Evolutionary conservation across 2,329 filamentous ascomycete species (phyloP).

Genomic region (Curvularia eragrostidis): DNA sequence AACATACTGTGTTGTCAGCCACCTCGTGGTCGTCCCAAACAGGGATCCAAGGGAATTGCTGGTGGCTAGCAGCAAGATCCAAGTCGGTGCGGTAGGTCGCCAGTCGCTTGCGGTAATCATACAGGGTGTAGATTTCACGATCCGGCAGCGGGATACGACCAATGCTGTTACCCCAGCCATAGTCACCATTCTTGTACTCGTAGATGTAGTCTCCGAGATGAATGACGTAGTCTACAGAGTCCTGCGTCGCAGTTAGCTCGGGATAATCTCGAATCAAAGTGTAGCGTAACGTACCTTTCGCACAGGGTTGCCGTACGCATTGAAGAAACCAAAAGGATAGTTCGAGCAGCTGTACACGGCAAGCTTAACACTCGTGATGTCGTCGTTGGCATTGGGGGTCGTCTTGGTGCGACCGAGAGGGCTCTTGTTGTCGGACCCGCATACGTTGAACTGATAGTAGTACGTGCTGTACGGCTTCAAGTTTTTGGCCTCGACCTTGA

Average conservation of each 20-base stretch:
- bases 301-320: slow-evolving; percentile 54
- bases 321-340: slow-evolving; percentile 57
- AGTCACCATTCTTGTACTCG: slow-evolving; percentile 49
- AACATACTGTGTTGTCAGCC: slow-evolving; percentile 45
- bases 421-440: slow-evolving; percentile 66
- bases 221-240: slow-evolving; percentile 52
- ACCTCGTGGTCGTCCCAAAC: slow-evolving; percentile 57
- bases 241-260: slow-evolving; percentile 29
- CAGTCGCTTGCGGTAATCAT: slow-evolving; percentile 54
- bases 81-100: slow-evolving; percentile 52
- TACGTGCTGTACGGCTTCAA: slow-evolving; percentile 70
- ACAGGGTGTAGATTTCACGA: slow-evolving; percentile 51
- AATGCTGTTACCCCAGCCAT: slow-evolving; percentile 46
- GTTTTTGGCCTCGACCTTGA: slow-evolving; percentile 67
- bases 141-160: slow-evolving; percentile 44
- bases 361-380: slow-evolving; percentile 64
- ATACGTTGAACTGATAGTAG: slow-evolving; percentile 74
- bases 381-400: slow-evolving; percentile 63
- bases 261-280: neutral
- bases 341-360: slow-evolving; percentile 75
- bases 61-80: slow-evolving; percentile 50
- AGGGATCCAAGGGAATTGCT: slow-evolving; percentile 53
- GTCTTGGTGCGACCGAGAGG: slow-evolving; percentile 74
- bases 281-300: slow-evolving; percentile 31
- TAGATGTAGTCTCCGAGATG: slow-evolving; percentile 56